Conservation (phyloP, 2,329 filamentous ascomycete genomes). For the Sporothrix variecibatus region DNA sequence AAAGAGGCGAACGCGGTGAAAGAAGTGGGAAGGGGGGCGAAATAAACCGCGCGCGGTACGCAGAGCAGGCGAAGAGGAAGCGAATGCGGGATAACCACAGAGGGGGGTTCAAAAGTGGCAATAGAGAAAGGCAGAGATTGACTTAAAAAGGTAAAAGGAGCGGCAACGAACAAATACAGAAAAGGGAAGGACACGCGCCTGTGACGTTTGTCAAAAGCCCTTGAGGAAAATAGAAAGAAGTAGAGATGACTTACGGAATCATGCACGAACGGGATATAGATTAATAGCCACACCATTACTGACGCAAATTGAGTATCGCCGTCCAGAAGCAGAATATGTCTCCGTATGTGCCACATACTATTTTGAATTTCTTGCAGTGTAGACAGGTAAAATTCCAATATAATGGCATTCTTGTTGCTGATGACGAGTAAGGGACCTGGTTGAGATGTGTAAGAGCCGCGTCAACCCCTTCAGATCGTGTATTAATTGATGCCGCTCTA, state of each 20-base stretch:
- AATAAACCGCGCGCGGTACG: not conserved
- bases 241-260: not conserved
- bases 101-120: not conserved
- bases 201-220: not conserved
- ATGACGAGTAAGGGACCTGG: constrained; percentile 2
- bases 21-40: not conserved
- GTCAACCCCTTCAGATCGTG: not conserved
- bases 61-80: not conserved
- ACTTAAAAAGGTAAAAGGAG: not conserved
- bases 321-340: constrained; percentile 2
- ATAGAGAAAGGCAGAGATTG: not conserved
- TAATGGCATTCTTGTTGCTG: not conserved
- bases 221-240: not conserved
- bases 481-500: not conserved
- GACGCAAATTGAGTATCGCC: not conserved
- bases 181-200: not conserved
- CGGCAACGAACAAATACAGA: not conserved
- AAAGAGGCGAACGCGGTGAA: not conserved
- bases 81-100: not conserved
- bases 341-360: not conserved
- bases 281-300: constrained; percentile 16
- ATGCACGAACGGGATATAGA: constrained; percentile 22
- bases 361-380: not conserved
- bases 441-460: not conserved
- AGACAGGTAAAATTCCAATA: too few relatives aligned